Conservation (phyloP, 2,329 filamentous ascomycete genomes). For the Apiospora aurea region DNA sequence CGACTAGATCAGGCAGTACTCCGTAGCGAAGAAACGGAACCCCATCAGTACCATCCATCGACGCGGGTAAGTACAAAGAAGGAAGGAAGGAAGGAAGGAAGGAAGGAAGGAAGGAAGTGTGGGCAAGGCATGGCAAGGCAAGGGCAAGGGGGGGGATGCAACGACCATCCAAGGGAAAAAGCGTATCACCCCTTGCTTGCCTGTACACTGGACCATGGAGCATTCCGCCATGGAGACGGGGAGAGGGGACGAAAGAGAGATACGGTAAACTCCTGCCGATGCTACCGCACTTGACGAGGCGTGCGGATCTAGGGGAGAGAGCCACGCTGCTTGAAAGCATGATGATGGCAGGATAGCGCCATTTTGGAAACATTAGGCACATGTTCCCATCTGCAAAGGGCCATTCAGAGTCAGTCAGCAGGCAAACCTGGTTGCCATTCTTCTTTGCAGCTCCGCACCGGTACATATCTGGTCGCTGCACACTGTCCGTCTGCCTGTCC, state of each 20-base stretch:
- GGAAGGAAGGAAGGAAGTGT: too few relatives aligned
- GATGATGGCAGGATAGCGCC: conserved; percentile 1
- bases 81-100: too few relatives aligned
- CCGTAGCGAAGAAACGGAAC: too few relatives aligned
- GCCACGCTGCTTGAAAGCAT: neutral
- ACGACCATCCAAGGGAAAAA: neutral
- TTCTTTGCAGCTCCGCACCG: neutral
- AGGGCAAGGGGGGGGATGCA: neutral
- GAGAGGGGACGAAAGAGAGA: neutral
- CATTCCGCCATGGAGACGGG: neutral
- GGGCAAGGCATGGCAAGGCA: conserved; percentile 5
- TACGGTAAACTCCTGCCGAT: neutral
- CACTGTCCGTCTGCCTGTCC: neutral
- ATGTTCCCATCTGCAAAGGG: neutral
- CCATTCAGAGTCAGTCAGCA: neutral
- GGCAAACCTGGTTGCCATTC: neutral
- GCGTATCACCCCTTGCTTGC: neutral
- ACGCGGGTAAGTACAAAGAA: too few relatives aligned
- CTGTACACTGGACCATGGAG: neutral
- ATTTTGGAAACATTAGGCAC: neutral
- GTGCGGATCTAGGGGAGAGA: neutral
- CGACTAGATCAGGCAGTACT: neutral
- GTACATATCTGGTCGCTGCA: neutral
- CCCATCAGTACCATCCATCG: too few relatives aligned
- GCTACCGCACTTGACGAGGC: neutral